phyloP scores from a whole-genome alignment of 768 basidiomycete species.

The Calvatia gigantea region DNA sequence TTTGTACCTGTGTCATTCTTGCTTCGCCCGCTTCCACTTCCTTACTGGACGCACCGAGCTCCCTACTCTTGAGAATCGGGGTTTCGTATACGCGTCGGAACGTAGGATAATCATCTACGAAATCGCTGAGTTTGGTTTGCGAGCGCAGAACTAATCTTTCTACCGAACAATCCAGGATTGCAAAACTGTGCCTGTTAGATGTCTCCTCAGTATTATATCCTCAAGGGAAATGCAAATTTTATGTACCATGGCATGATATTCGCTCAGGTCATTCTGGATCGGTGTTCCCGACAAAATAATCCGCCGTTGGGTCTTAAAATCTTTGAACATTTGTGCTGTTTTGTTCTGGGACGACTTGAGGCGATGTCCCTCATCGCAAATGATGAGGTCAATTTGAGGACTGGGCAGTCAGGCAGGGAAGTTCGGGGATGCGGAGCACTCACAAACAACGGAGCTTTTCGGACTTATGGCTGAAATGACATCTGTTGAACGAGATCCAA shows the following conservation, averaged over 20 bases:
- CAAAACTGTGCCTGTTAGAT: conserved; percentile 79
- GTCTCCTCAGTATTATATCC: background rate
- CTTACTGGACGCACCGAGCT: conserved; percentile 66
- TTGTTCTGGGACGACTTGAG: conserved; percentile 91
- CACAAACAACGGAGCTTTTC: conserved; percentile 11
- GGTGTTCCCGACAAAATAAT: conserved; percentile 96
- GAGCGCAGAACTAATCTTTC: conserved; percentile 9
- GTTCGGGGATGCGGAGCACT: background rate
- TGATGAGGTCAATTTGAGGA: conserved; percentile 87
- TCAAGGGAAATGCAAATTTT: background rate
- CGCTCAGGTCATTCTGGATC: conserved; percentile 92
- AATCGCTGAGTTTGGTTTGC: conserved; percentile 5
- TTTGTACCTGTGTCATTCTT: conserved; percentile 66
- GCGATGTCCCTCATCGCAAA: conserved; percentile 97
- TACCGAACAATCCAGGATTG: conserved; percentile 88
- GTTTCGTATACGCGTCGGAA: conserved; percentile 82
- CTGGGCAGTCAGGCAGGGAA: conserved; percentile 30
- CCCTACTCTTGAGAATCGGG: conserved; percentile 84
- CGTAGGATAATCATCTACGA: conserved; percentile 65
- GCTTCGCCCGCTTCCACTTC: conserved; percentile 78
- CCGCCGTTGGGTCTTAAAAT: conserved; percentile 68
- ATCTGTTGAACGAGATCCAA: background rate
- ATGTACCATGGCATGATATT: conserved; percentile 92
- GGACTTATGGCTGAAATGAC: conserved; percentile 3
- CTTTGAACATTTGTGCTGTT: conserved; percentile 82